Evolutionary conservation across 768 basidiomycete species (phyloP).

Genomic region (Suillus ampliporus): DNA sequence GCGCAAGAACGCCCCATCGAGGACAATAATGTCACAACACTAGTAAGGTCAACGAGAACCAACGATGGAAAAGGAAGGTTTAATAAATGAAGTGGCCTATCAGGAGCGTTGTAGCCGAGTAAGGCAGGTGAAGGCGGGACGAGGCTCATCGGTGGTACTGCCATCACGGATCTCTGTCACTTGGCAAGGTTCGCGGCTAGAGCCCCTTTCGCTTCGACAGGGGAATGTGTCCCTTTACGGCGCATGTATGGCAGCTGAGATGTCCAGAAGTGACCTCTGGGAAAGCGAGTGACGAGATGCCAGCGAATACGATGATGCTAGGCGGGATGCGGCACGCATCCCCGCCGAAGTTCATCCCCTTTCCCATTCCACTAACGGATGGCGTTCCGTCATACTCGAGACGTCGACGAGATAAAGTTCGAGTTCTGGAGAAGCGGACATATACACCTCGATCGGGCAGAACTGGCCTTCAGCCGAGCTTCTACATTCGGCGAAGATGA

Average conservation of each 20-base stretch:
- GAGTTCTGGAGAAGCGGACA: not conserved
- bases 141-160: not conserved
- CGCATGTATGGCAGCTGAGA: conserved; percentile 3
- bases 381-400: conserved; percentile 6
- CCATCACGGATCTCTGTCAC: conserved; percentile 5
- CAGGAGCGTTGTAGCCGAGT: not conserved
- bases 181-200: not conserved
- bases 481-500: not conserved
- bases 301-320: conserved; percentile 2
- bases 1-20: conserved; percentile 5
- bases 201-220: not conserved
- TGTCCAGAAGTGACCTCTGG: conserved; percentile 4
- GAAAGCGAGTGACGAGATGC: conserved; percentile 8
- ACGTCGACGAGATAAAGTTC: conserved; percentile 2
- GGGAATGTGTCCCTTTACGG: not conserved
- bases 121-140: conserved; percentile 6
- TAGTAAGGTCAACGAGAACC: conserved; percentile 4
- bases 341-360: not conserved
- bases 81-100: not conserved
- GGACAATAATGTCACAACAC: conserved; percentile 4
- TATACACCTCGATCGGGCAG: conserved; percentile 1
- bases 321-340: conserved; percentile 9
- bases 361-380: conserved; percentile 7
- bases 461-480: conserved; percentile 4
- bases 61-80: not conserved